Percentiles rank a stretch among this genome's conserved stretches.
These are phyloP conservation scores for Schwanniomyces vanrijiae DNA, from an alignment of 805 yeast genomes.

Conservation along the genomic window DNA sequence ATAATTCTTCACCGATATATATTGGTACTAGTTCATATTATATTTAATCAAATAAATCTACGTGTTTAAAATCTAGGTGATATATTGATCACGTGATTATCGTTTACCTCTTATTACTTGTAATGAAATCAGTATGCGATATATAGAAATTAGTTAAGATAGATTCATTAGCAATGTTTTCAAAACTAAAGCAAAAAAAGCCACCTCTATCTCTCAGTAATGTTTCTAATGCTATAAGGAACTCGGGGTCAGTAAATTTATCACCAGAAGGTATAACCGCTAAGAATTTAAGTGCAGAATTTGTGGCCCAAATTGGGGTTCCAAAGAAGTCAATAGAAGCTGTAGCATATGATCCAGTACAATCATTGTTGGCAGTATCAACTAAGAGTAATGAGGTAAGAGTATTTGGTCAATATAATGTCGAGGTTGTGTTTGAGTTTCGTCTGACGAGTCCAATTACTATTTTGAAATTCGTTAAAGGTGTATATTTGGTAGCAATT, in stretches of 20 bases:
- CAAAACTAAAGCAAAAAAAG: constrained; percentile 38
- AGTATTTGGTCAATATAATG: constrained; percentile 82
- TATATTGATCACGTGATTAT: neutral
- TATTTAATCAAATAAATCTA: neutral
- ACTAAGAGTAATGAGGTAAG: constrained; percentile 70
- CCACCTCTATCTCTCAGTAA: constrained; percentile 42
- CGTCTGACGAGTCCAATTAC: constrained; percentile 51
- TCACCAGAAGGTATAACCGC: constrained; percentile 33
- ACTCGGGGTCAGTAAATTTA: constrained; percentile 25
- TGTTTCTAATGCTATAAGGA: constrained; percentile 42
- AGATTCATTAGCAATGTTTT: constrained; percentile 34
- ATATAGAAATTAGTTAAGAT: neutral
- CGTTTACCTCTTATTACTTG: neutral
- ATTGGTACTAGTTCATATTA: neutral
- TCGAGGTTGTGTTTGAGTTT: constrained; percentile 63
- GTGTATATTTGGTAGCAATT: constrained; percentile 75
- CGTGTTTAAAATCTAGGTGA: neutral
- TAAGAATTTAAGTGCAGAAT: constrained; percentile 27
- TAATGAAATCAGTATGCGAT: neutral
- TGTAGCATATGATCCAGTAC: constrained; percentile 83
- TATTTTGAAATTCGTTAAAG: constrained; percentile 67
- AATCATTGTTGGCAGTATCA: constrained; percentile 78
- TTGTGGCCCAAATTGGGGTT: constrained; percentile 35
- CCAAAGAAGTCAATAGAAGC: constrained; percentile 63
- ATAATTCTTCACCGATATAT: neutral